Percentiles rank a stretch among this genome's conserved stretches.
Evolutionary conservation across 225 moss, liverwort and hornwort species (phyloP).

Genomic region (Climacium dendroides): DNA sequence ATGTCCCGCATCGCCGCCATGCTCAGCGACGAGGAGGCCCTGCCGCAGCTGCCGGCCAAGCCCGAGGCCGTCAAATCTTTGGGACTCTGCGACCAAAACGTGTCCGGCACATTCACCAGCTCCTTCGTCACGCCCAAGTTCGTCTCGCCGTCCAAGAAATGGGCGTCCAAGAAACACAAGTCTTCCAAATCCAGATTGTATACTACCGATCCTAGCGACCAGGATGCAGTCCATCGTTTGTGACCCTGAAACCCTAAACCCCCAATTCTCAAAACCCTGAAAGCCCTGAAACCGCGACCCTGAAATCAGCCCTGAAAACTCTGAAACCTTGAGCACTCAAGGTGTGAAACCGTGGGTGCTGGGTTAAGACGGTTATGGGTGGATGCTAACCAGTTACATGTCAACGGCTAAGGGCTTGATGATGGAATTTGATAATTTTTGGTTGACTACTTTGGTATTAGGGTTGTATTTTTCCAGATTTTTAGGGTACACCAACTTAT

Average conservation of each 20-base stretch:
- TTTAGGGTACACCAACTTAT: background rate
- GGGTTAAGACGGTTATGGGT: background rate
- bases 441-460: background rate
- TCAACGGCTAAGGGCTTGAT: background rate
- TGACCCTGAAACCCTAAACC: background rate
- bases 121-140: constrained; percentile 26
- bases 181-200: background rate
- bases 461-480: background rate
- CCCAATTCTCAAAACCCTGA: background rate
- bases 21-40: background rate
- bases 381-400: background rate
- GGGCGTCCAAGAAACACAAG: background rate
- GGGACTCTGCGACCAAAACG: constrained; percentile 18
- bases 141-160: background rate
- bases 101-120: constrained; percentile 30
- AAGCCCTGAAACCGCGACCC: background rate
- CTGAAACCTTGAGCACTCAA: background rate
- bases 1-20: constrained; percentile 26
- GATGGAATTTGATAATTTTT: background rate
- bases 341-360: background rate
- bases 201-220: background rate
- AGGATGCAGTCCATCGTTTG: background rate
- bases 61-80: constrained; percentile 19
- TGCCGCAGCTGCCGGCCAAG: constrained; percentile 21
- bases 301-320: background rate